Percentiles rank a stretch among this genome's conserved stretches.
Evolutionary conservation across 1,139 yeast genomes (phyloP).

Genomic region (Protomyces lactucae-debilis): DNA sequence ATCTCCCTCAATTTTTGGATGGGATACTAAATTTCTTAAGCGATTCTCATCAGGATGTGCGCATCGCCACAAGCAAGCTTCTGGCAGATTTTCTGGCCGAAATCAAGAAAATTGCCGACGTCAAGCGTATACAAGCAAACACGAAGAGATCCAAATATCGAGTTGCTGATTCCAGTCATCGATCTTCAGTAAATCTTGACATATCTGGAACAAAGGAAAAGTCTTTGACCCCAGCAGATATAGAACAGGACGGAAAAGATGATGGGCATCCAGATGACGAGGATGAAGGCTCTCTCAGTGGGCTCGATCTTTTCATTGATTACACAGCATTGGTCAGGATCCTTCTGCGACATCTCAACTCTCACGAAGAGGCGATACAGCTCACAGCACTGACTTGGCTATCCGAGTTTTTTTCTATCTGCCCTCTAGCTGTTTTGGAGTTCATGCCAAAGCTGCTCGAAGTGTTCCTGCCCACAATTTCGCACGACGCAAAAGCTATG

Average conservation of each 20-base stretch:
- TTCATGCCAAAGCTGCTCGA: constrained; percentile 57
- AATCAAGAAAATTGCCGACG: constrained; percentile 65
- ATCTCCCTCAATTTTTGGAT: constrained; percentile 81
- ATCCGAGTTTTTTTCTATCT: constrained; percentile 63
- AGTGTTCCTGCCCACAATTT: constrained; percentile 53
- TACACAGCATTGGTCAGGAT: constrained; percentile 76
- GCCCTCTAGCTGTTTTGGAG: constrained; percentile 70
- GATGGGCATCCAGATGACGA: constrained; percentile 50
- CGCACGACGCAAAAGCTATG: constrained; percentile 40
- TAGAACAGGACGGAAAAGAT: constrained; percentile 35
- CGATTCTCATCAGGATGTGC: constrained; percentile 80
- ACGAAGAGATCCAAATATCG: constrained; percentile 35
- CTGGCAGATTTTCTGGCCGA: constrained; percentile 74
- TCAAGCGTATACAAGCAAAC: constrained; percentile 25
- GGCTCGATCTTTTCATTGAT: constrained; percentile 75
- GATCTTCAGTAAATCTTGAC: background rate
- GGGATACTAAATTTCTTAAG: constrained; percentile 77
- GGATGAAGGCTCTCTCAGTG: background rate
- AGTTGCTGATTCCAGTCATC: constrained; percentile 13
- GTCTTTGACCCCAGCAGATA: background rate
- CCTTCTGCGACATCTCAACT: constrained; percentile 68
- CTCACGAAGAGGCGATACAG: constrained; percentile 72
- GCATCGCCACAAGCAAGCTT: constrained; percentile 76
- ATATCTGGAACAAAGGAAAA: background rate
- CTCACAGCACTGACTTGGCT: constrained; percentile 80